A percentile compares a stretch with the other conserved stretches of the same genome.
phyloP scores from a whole-genome alignment of 2,329 filamentous ascomycete species.

The Acephala macrosclerotiorum region DNA sequence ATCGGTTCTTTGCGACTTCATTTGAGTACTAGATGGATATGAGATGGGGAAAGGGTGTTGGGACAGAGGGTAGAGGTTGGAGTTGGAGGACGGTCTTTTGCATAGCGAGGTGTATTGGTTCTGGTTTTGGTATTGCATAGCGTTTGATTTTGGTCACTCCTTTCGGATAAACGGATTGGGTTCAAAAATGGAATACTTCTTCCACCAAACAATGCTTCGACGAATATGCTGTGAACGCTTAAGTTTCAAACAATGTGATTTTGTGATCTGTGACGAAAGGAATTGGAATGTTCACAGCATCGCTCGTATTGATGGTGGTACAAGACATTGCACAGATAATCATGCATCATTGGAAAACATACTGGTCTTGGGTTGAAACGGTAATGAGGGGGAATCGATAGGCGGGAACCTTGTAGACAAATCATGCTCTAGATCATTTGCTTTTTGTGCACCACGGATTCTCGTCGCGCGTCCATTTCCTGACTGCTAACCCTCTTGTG shows the following conservation, averaged over 20 bases:
- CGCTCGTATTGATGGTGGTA: too few species aligned
- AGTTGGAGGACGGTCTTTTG: not conserved
- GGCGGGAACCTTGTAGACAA: too few species aligned
- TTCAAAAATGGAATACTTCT: not conserved
- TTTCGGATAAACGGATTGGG: not conserved
- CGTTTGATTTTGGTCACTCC: conserved; percentile 16
- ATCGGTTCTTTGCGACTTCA: conserved; percentile 12
- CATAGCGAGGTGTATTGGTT: conserved; percentile 11
- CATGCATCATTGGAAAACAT: too few species aligned
- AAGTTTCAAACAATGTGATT: not conserved
- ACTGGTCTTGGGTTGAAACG: too few species aligned
- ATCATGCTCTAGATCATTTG: too few species aligned
- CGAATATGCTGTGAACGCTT: not conserved
- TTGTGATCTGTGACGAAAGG: not conserved
- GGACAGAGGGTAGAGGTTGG: not conserved
- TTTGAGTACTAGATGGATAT: not conserved
- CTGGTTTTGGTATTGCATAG: conserved; percentile 3
- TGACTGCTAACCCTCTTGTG: too few species aligned
- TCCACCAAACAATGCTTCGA: not conserved
- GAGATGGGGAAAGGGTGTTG: not conserved
- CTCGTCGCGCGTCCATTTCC: too few species aligned
- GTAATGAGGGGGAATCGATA: too few species aligned
- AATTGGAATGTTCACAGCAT: too few species aligned
- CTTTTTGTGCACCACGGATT: too few species aligned
- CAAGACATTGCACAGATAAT: too few species aligned